phyloP scores from a whole-genome alignment of 225 moss, liverwort and hornwort genomes.

The Rhytidiadelphus loreus region DNA sequence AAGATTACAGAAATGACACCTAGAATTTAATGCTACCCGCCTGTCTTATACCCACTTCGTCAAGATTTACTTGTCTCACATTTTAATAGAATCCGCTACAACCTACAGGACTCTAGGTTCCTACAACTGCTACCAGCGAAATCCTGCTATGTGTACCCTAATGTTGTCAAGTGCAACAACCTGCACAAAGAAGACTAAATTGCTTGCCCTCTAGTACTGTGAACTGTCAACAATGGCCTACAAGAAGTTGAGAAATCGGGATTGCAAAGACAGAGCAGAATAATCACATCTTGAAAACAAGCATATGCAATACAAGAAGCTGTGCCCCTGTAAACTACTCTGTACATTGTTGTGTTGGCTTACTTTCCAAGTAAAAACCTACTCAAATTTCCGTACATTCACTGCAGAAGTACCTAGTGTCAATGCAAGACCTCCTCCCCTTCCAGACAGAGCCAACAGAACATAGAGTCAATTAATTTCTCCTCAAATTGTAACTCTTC shows the following conservation, averaged over 20 bases:
- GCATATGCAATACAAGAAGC: background rate
- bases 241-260: background rate
- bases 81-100: background rate
- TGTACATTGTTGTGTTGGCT: background rate
- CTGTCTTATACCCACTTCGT: background rate
- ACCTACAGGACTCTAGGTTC: background rate
- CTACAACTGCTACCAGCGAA: background rate
- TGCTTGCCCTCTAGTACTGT: background rate
- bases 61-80: background rate
- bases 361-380: background rate
- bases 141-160: background rate
- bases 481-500: background rate
- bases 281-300: background rate
- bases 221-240: background rate
- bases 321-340: background rate
- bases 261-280: conserved; percentile 16
- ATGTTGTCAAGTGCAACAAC: background rate
- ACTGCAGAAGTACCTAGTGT: background rate
- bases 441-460: background rate
- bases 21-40: background rate
- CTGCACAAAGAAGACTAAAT: background rate
- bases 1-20: conserved; percentile 2
- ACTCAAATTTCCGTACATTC: background rate
- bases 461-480: background rate
- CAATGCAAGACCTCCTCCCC: background rate